Evolutionary conservation across 495 filamentous ascomycete species (phyloP).

Genomic region (Aspergillus diversus): DNA sequence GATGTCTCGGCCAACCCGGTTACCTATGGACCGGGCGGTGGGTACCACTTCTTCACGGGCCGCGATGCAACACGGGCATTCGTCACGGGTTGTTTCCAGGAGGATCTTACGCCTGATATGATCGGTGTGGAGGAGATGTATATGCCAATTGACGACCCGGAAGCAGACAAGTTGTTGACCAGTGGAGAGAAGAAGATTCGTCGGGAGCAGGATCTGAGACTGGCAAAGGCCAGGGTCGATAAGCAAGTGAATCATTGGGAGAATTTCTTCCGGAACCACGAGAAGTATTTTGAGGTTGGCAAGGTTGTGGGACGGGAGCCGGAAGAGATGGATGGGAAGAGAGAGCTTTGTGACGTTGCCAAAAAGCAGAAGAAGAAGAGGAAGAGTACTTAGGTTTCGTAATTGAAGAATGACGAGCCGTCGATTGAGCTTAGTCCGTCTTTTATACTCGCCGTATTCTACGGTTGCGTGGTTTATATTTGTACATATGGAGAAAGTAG

Average conservation of each 20-base stretch:
- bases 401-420: neutral
- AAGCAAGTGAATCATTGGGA: slow-evolving; percentile 51
- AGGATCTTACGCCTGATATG: slow-evolving; percentile 81
- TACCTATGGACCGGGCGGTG: slow-evolving; percentile 88
- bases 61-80: slow-evolving; percentile 86
- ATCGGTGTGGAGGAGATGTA: slow-evolving; percentile 88
- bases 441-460: neutral
- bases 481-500: neutral
- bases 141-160: slow-evolving; percentile 68
- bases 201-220: slow-evolving; percentile 54
- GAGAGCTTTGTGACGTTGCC: slow-evolving; percentile 53
- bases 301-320: slow-evolving; percentile 51
- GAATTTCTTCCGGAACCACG: slow-evolving; percentile 74
- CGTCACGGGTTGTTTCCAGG: slow-evolving; percentile 94
- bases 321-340: slow-evolving; percentile 36
- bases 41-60: slow-evolving; percentile 87
- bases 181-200: slow-evolving; percentile 57
- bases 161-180: slow-evolving; percentile 48
- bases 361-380: slow-evolving; percentile 46
- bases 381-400: slow-evolving; percentile 21
- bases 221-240: slow-evolving; percentile 46
- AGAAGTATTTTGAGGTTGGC: slow-evolving; percentile 76
- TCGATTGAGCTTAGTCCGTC: neutral
- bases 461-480: neutral
- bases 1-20: slow-evolving; percentile 77